Percentiles rank a stretch among this genome's conserved stretches.
Evolutionary conservation across 2,329 filamentous ascomycete genomes (phyloP).

Genomic region (Ilyonectria robusta): DNA sequence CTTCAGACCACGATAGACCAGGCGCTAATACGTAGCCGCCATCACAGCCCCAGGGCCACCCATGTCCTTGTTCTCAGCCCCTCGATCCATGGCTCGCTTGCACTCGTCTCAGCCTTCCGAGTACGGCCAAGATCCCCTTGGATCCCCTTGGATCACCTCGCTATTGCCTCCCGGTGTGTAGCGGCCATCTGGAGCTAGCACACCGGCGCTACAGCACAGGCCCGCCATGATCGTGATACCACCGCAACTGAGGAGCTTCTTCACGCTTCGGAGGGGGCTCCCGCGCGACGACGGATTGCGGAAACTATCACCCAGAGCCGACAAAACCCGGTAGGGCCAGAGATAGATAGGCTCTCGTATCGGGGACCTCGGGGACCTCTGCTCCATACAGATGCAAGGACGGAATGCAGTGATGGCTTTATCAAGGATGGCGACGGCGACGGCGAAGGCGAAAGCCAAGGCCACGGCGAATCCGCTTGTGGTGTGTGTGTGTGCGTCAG

Average conservation of each 20-base stretch:
- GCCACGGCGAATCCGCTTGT: background rate
- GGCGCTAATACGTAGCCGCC: slow-evolving; percentile 12
- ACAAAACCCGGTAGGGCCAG: too few relatives aligned
- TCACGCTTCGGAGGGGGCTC: background rate
- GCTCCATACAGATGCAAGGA: background rate
- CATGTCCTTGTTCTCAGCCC: slow-evolving; percentile 4
- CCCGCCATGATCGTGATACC: background rate
- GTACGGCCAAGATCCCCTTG: slow-evolving; percentile 15
- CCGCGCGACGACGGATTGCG: background rate
- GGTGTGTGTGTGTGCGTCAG: background rate
- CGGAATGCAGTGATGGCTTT: background rate
- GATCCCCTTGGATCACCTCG: background rate
- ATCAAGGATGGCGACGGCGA: background rate
- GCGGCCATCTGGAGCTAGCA: background rate
- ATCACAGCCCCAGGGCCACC: background rate
- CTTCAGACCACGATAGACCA: slow-evolving; percentile 7
- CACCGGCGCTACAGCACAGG: background rate
- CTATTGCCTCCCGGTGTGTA: background rate
- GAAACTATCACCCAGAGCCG: background rate
- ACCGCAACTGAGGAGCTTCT: background rate
- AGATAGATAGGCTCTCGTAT: too few relatives aligned
- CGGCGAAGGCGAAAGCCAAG: background rate
- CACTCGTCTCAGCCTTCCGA: slow-evolving; percentile 29
- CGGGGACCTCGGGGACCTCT: background rate
- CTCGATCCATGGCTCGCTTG: slow-evolving; percentile 11